Percentiles rank a stretch among this genome's conserved stretches.
phyloP scores from a whole-genome alignment of 2,329 filamentous ascomycete genomes.

The Sclerotinia nivalis region DNA sequence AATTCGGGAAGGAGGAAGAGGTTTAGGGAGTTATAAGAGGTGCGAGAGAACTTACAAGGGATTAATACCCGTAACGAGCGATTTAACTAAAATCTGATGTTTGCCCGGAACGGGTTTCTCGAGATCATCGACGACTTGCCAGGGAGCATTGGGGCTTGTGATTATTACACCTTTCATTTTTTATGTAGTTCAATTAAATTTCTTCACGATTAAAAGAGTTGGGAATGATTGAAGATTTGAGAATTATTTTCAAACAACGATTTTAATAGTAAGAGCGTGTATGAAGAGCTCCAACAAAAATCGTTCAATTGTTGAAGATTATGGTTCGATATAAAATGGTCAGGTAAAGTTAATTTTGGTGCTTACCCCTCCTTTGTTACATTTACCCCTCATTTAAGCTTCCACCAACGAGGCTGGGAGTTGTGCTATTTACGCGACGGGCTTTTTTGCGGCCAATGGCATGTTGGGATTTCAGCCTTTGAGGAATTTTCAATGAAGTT shows the following conservation, averaged over 20 bases:
- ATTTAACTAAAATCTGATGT: conserved; percentile 44
- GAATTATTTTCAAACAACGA: too few species aligned
- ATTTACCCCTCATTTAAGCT: conserved; percentile 18
- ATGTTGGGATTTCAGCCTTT: not conserved
- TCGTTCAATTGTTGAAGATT: not conserved
- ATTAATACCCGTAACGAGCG: conserved; percentile 43
- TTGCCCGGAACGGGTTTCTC: conserved; percentile 38
- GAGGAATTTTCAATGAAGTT: not conserved
- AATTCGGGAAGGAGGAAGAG: not conserved
- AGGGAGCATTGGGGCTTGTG: not conserved
- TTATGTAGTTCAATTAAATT: not conserved
- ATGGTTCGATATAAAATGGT: conserved; percentile 1
- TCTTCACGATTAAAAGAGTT: not conserved
- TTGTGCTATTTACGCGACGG: not conserved
- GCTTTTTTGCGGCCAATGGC: conserved; percentile 5
- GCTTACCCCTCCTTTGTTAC: conserved; percentile 20
- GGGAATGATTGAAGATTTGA: too few species aligned
- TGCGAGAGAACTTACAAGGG: conserved; percentile 41
- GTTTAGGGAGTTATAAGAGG: not conserved
- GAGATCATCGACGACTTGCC: conserved; percentile 28
- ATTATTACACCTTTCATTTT: conserved; percentile 19
- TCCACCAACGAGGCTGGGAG: not conserved
- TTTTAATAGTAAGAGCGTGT: not conserved
- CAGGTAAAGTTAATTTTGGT: not conserved
- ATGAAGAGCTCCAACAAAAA: not conserved